These are phyloP conservation scores for Eimeria maxima DNA, from an alignment of 169 alveolate species.

Conservation along the genomic window DNA sequence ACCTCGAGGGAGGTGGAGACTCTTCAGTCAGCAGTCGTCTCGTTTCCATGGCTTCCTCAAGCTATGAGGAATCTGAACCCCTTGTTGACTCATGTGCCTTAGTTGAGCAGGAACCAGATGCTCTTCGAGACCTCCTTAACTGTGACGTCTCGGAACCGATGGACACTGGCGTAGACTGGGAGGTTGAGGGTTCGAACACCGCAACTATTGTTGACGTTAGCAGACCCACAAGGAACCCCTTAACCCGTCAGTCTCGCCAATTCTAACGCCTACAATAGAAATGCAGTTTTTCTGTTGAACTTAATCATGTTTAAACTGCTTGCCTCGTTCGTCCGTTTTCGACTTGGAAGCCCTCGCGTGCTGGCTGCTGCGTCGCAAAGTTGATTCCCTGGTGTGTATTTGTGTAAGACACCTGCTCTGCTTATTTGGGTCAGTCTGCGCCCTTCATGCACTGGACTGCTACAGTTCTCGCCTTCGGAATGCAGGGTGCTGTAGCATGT, in stretches of 20 bases:
- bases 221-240: conserved; percentile 65
- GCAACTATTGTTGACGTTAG: conserved; percentile 66
- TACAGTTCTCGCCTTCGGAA: background rate
- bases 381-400: background rate
- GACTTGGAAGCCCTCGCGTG: background rate
- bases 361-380: background rate
- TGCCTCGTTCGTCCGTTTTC: background rate
- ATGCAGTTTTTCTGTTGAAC: background rate
- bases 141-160: conserved; percentile 41
- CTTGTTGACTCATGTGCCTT: background rate
- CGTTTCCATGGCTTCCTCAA: conserved; percentile 71
- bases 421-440: background rate
- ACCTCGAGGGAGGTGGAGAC: conserved; percentile 54
- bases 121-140: conserved; percentile 71
- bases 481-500: background rate
- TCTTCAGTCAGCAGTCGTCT: conserved; percentile 57
- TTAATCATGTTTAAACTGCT: background rate
- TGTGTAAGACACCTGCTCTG: background rate
- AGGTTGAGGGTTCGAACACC: conserved; percentile 35
- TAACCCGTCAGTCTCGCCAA: background rate
- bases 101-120: conserved; percentile 54
- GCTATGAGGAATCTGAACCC: conserved; percentile 54
- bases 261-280: background rate
- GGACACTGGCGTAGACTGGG: conserved; percentile 69
- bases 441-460: background rate